These are phyloP conservation scores for Aspergillus sergii DNA, from an alignment of 2,329 filamentous ascomycete species.

Conservation along the genomic window DNA sequence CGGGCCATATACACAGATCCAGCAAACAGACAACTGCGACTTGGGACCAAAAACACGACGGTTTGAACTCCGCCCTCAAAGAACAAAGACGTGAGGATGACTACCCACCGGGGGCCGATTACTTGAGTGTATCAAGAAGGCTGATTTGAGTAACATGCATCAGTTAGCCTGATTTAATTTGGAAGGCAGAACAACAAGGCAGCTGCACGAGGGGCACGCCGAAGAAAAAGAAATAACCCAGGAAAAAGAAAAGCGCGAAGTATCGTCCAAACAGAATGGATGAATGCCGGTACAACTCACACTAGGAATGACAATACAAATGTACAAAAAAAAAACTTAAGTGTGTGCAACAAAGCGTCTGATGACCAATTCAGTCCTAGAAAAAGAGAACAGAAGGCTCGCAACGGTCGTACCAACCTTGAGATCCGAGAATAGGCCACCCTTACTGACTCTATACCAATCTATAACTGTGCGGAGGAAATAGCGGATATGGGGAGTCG, in stretches of 20 bases:
- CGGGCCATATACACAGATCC: constrained; percentile 4
- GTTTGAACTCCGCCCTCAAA: background rate
- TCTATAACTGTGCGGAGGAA: constrained; percentile 19
- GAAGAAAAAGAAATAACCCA: constrained; percentile 11
- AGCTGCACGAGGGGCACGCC: constrained; percentile 13
- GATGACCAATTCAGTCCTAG: constrained; percentile 16
- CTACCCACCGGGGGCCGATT: background rate
- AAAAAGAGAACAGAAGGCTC: constrained; percentile 6
- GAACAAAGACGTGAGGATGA: background rate
- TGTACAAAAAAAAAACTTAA: background rate
- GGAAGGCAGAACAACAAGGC: constrained; percentile 14
- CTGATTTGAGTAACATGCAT: constrained; percentile 17
- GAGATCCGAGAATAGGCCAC: constrained; percentile 7
- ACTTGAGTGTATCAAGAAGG: constrained; percentile 14
- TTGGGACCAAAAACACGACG: background rate
- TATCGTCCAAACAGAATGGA: constrained; percentile 11
- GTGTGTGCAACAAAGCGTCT: constrained; percentile 10
- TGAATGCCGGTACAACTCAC: constrained; percentile 11
- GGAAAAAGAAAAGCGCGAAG: constrained; percentile 9
- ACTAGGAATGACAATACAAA: constrained; percentile 5
- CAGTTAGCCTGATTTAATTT: constrained; percentile 14
- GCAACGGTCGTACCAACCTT: constrained; percentile 11
- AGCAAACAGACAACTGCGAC: background rate
- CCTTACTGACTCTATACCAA: constrained; percentile 20
- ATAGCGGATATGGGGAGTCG: constrained; percentile 32